Evolutionary conservation across 305 asterid genomes (phyloP), one percentile per base, ranked within the genome.

Genomic region (Salvia sclarea): DNA sequence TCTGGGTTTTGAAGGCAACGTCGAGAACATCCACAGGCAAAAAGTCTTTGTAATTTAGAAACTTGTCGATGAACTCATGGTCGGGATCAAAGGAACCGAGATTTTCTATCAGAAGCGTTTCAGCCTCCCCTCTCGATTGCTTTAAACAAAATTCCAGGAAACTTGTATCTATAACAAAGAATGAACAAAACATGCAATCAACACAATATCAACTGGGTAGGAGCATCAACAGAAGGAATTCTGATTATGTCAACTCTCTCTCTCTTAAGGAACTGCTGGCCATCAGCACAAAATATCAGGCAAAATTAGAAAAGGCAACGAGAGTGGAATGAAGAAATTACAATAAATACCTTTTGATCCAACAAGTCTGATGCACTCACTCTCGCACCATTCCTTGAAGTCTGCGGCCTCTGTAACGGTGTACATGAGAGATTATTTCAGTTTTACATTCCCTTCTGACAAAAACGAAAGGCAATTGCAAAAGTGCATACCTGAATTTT

Each of bases 301-400:
- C 13, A 22, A 21, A 61, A 43, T 16, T 18, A 47, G 55, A 49
- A 59, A 62, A 44, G 43, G 54, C 67, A 43, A 22, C 14, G 48
- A 16, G 41, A 68, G 47, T 20, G 50, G 14, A 69, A 57, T 0
- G 14, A 38, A 31, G 61, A 47, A 25, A 45, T 5, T 6, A 45
- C 31, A 11, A 49, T 35, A 25, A 40, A 53, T 69, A 69, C 75
- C 75, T 71, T 53, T 61, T 5, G 75, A 61, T 18, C 75, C 75
- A 6, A 71, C 64, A 66, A 94, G 97, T 73, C 95, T 86, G 66
- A 62, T 40, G 75, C 96, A 94, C 83, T 94, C 99, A 53, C 82
- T 88, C 81, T 94, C 97, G 33, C 99, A 94, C 99, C 99, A 94
- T 61, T 86, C 89, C 77, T 85, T 81, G 78, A 94, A 94, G 69